Evolutionary conservation across 202 grass and related monocot species (phyloP), one percentile per base, ranked within the genome.

Genomic region (Eragrostis tef): DNA sequence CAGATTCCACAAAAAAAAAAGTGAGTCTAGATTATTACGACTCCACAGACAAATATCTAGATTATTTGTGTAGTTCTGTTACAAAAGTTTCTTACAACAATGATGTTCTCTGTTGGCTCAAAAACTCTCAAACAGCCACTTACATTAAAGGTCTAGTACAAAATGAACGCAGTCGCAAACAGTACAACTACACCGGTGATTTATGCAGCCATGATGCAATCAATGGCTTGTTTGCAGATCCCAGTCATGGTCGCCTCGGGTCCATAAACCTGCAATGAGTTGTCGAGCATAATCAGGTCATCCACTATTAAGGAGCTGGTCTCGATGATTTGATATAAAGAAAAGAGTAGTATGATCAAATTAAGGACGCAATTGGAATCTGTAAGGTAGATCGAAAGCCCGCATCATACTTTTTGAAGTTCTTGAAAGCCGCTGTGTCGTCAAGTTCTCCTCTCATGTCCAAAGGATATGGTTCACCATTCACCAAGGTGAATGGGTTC

Each of bases 361-460:
- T 81, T 16, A 45, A 4, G 43, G 68, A 52, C 43, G 11, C 0
- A 73, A 64, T 17, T 3, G 16, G 49, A 49, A 53, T 83, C 10
- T 42, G 14, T 65, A 78, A 85, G 8, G 15, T 53, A 75, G 54
- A 83, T 13, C 17, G 11, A 64, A 89, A 73, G 70, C 27, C 53
- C 24, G 63, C 80, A 84, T 27, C 82, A 29, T 93, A 93, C 96
- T 91, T 98, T 26, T 93, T 91, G 64, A 98, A 98, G 93, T 98
- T 98, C 80, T 98, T 98, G 83, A 98, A 98, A 69, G 92, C 92
- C 17, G 96, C 96, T 45, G 96, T 98, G 89, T 98, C 92, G 73
- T 98, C 96, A 24, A 98, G 70, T 83, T 98, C 96, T 72, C 96
- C 96, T 91, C 96, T 90, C 92, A 98, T 98, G 79, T 98, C 96